phyloP scores from a whole-genome alignment of 257 asterid species.

The Solanum habrochaites region DNA sequence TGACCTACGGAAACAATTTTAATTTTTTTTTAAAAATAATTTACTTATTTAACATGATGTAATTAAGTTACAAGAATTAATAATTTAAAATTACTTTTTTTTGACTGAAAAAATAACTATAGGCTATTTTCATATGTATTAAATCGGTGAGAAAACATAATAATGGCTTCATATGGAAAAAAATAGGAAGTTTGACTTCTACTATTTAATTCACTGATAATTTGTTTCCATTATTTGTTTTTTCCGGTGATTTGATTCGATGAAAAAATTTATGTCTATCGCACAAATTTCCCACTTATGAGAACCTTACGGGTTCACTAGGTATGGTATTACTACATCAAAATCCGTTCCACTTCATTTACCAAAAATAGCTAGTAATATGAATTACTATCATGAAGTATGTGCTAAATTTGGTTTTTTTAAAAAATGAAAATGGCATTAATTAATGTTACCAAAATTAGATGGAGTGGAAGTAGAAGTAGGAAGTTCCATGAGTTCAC shows the following conservation, averaged over 20 bases:
- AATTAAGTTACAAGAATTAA: neutral
- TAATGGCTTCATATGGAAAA: neutral
- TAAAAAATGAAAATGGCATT: neutral
- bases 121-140: neutral
- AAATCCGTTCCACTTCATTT: neutral
- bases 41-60: no score
- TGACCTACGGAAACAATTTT: no score
- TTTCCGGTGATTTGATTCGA: no score
- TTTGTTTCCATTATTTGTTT: neutral
- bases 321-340: neutral
- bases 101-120: no score
- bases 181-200: neutral
- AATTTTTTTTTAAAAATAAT: no score
- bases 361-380: neutral
- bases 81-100: neutral
- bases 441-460: neutral
- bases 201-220: neutral
- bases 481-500: conserved; percentile 19
- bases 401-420: neutral
- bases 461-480: neutral
- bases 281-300: no score
- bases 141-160: neutral
- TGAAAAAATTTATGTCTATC: neutral
- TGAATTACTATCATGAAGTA: neutral
- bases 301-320: neutral